Conservation (phyloP, 2,329 filamentous ascomycete species). For the Xylariaceae sp. region DNA sequence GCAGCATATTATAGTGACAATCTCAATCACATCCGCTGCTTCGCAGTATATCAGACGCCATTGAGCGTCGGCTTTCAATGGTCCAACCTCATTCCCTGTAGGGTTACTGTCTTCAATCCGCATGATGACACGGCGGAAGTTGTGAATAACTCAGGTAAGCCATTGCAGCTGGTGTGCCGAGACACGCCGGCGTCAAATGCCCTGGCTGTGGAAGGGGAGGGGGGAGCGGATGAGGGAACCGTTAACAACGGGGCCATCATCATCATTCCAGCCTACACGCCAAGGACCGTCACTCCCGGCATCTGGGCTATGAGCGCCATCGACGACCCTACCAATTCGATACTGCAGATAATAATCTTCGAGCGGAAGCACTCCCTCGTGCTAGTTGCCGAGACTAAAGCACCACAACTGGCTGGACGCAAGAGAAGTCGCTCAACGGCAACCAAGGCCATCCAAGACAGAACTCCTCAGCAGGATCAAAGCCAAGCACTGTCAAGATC, state of each 20-base stretch:
- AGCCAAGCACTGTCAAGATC: too few species aligned
- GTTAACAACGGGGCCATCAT: background rate
- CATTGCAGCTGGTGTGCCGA: background rate
- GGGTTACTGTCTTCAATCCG: background rate
- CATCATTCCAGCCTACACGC: background rate
- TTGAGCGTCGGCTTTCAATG: background rate
- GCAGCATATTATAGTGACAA: background rate
- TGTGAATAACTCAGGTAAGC: background rate
- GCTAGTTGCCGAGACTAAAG: background rate
- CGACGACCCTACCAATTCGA: background rate
- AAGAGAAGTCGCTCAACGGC: background rate
- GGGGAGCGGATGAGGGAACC: background rate
- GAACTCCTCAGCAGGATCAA: too few species aligned
- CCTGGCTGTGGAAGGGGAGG: background rate
- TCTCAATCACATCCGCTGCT: background rate
- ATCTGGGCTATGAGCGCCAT: background rate
- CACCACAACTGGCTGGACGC: background rate
- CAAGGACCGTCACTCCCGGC: background rate
- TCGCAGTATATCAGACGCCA: conserved; percentile 2
- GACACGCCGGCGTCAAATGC: background rate
- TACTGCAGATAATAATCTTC: background rate
- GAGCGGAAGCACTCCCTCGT: background rate
- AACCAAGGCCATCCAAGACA: background rate
- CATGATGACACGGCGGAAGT: background rate
- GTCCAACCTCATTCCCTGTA: background rate